These are phyloP conservation scores for Carex parvula DNA, from an alignment of 176 grass and related monocot genomes.

Conservation along the genomic window DNA sequence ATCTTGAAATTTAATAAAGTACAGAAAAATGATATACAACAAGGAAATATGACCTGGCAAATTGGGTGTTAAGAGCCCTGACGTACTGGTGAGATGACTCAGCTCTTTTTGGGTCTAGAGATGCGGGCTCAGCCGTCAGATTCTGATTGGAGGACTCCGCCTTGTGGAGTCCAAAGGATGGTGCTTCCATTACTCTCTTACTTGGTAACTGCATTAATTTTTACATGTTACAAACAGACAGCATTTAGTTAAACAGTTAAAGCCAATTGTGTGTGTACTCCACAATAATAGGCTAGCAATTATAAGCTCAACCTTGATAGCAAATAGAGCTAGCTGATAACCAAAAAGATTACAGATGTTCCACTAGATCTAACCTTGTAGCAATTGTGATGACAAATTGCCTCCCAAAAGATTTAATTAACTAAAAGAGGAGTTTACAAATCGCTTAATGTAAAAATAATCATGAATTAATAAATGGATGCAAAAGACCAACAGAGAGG, in stretches of 20 bases:
- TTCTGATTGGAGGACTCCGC: conserved; percentile 74
- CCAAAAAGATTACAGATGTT: neutral
- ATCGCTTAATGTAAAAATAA: neutral
- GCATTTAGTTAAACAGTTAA: conserved; percentile 4
- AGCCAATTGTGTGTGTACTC: neutral
- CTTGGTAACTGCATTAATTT: conserved; percentile 56
- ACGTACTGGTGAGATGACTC: conserved; percentile 61
- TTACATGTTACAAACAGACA: conserved; percentile 29
- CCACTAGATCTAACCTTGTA: neutral
- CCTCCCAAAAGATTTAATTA: neutral
- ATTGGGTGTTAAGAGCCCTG: conserved; percentile 81
- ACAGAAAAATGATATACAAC: neutral
- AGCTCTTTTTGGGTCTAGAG: conserved; percentile 51
- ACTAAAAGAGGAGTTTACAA: neutral
- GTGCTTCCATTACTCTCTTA: conserved; percentile 75
- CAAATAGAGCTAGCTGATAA: neutral
- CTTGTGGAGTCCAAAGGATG: conserved; percentile 74
- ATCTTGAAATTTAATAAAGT: neutral
- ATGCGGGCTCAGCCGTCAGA: conserved; percentile 43
- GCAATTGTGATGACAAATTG: neutral
- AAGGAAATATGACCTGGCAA: conserved; percentile 52
- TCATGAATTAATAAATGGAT: neutral
- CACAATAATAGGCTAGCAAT: neutral
- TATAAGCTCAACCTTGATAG: neutral
- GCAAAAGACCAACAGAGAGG: no score